Conservation (phyloP, 768 basidiomycete genomes). For the Leccinum barrowsii region DNA sequence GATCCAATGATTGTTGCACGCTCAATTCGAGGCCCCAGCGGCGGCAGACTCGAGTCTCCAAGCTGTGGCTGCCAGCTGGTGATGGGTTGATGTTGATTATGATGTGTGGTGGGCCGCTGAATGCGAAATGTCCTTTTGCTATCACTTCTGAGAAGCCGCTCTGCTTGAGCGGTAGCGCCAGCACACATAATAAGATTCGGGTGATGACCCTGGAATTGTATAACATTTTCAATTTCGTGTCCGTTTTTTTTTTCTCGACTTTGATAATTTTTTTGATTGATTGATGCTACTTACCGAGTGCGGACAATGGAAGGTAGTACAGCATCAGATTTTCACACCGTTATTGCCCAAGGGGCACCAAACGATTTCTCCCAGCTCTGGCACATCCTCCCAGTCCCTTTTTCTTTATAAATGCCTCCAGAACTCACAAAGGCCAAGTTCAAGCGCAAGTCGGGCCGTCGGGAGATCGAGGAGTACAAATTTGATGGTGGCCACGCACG, state of each 20-base stretch:
- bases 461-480: constrained; percentile 48
- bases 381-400: constrained; percentile 5
- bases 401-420: constrained; percentile 43
- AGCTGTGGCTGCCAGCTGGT: neutral
- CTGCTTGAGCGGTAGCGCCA: neutral
- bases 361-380: constrained; percentile 18
- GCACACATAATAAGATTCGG: neutral
- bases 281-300: neutral
- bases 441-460: constrained; percentile 47
- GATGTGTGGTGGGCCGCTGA: constrained; percentile 13
- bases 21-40: too few relatives aligned
- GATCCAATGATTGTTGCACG: neutral
- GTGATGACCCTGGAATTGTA: neutral
- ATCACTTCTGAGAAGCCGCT: neutral
- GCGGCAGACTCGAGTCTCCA: neutral
- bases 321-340: constrained; percentile 29
- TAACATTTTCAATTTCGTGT: neutral
- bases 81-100: neutral
- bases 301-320: constrained; percentile 11
- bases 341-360: constrained; percentile 6
- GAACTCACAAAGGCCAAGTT: constrained; percentile 50
- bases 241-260: neutral
- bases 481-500: constrained; percentile 54
- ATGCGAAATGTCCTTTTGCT: constrained; percentile 6
- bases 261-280: neutral